Base-by-base conservation (phyloP, 805 yeast species). In the Candida quercuum region DNA sequence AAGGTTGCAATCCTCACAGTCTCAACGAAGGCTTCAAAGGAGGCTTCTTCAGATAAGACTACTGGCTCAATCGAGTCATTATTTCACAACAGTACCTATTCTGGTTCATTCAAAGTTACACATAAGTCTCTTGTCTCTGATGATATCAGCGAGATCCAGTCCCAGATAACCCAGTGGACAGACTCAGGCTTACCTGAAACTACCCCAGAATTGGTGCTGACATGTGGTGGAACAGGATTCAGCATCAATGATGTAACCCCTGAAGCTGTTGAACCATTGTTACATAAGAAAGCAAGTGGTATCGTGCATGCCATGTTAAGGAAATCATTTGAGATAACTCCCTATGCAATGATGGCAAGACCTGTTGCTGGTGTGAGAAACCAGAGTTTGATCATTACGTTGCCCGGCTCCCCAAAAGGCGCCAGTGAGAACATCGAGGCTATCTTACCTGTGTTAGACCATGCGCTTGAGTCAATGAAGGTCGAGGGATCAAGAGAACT, bases 221-320 rank as follows among this genome's bases (percentile, higher is more conserved):
- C 76, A 1, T 55, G 69, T 21, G 80, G 80, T 4, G 78, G 80
- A 0, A 74, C 80, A 0, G 79, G 80, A 6, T 71, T 74, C 48
- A 52, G 69, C 3, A 46, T 45, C 4, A 48, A 59, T 6, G 80
- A 74, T 49, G 48, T 58, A 7, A 72, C 80, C 3, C 78, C 78
- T 0, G 80, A 74, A 35, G 75, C 76, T 2, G 55, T 74, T 6
- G 52, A 43, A 36, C 65, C 70, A 5, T 33, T 74, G 25, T 29
- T 74, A 1, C 64, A 67, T 13, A 61, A 54, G 36, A 62, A 64
- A 29, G 75, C 78, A 0, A 71, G 74, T 2, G 79, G 78, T 1
- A 48, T 74, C 9, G 71, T 67, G 6, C 72, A 69, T 31, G 66
- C 64, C 3, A 71, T 74, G 76, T 50, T 73, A 4, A 40, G 56